These are phyloP conservation scores for Talaromyces sp. DNA, from an alignment of 2,329 filamentous ascomycete species.

Conservation along the genomic window DNA sequence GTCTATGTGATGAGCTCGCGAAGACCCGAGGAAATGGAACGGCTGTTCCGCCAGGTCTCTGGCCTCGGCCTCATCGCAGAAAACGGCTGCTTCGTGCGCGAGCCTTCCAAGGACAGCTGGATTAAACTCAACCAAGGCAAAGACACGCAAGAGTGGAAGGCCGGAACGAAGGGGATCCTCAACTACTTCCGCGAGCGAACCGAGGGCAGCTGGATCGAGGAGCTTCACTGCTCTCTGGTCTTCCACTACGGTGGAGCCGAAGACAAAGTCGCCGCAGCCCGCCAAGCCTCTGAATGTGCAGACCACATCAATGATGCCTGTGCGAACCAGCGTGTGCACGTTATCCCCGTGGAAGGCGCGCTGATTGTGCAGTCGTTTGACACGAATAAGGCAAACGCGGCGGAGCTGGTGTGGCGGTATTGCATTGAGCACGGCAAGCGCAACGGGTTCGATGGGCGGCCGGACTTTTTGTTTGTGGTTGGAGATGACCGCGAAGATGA, in stretches of 20 bases:
- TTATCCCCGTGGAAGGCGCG: conserved; percentile 71
- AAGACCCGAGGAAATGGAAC: conserved; percentile 79
- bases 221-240: conserved; percentile 83
- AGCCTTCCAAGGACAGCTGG: conserved; percentile 65
- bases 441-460: conserved; percentile 30
- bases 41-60: conserved; percentile 75
- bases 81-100: conserved; percentile 85
- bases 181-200: conserved; percentile 86
- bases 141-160: conserved; percentile 72
- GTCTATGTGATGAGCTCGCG: conserved; percentile 93
- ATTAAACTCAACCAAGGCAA: conserved; percentile 67
- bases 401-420: conserved; percentile 63
- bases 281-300: conserved; percentile 82
- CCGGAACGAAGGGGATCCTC: conserved; percentile 73
- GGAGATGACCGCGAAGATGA: conserved; percentile 93
- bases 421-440: conserved; percentile 53
- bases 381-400: conserved; percentile 83
- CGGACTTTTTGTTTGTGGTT: conserved; percentile 84
- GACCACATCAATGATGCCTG: conserved; percentile 95
- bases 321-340: conserved; percentile 74
- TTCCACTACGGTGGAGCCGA: conserved; percentile 85
- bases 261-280: conserved; percentile 66
- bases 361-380: conserved; percentile 79
- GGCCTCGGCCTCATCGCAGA: conserved; percentile 87
- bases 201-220: conserved; percentile 80